phyloP scores from a whole-genome alignment of 2,329 filamentous ascomycete species.

The Aspergillus sojae region DNA sequence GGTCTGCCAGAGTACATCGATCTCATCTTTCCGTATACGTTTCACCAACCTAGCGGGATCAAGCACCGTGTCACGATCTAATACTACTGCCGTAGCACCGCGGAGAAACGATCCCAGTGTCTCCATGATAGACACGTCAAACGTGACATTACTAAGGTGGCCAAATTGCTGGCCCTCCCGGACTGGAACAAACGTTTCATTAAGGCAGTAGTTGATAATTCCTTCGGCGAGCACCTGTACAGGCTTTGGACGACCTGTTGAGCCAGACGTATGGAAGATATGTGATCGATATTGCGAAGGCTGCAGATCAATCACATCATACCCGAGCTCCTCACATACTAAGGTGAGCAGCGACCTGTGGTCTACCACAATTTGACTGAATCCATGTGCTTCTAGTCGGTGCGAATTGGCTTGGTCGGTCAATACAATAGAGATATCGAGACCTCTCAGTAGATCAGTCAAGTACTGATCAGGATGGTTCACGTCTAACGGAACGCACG shows the following conservation, averaged over 20 bases:
- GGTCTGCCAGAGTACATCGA: constrained; percentile 12
- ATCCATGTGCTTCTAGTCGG: not conserved
- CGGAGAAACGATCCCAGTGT: constrained; percentile 10
- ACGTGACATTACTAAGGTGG: constrained; percentile 12
- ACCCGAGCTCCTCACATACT: not conserved
- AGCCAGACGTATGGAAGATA: constrained; percentile 63
- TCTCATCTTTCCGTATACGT: not conserved
- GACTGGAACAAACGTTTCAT: not conserved
- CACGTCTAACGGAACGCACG: constrained; percentile 17
- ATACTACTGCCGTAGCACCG: constrained; percentile 13
- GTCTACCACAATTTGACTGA: constrained; percentile 5
- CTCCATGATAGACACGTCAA: constrained; percentile 15
- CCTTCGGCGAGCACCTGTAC: constrained; percentile 69
- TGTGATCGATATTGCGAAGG: constrained; percentile 1
- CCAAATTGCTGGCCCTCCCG: constrained; percentile 9
- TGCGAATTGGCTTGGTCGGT: not conserved
- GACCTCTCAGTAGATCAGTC: constrained; percentile 4
- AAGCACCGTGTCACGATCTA: constrained; percentile 6
- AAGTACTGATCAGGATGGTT: constrained; percentile 8
- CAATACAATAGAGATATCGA: constrained; percentile 33
- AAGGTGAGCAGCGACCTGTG: not conserved
- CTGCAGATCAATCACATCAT: not conserved
- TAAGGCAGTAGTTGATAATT: constrained; percentile 11
- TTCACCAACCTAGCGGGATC: constrained; percentile 3
- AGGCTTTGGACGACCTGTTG: constrained; percentile 73